phyloP scores from a whole-genome alignment of 1,284 basidiomycete species.

The Ustilago trichophora region DNA sequence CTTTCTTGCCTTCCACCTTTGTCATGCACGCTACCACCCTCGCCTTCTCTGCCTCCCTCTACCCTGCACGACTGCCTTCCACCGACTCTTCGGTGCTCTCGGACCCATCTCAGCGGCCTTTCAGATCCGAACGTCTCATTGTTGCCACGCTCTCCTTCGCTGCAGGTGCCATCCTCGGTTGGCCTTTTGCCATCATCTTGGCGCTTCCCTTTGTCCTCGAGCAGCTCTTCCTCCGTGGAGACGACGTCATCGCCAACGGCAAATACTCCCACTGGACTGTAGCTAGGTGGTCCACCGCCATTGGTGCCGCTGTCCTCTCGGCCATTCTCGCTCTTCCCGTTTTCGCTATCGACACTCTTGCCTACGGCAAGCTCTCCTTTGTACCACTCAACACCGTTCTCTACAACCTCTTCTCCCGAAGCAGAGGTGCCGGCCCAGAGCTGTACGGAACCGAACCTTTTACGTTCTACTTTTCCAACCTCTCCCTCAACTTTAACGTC shows the following conservation, averaged over 20 bases:
- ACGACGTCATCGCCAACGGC: slow-evolving; percentile 53
- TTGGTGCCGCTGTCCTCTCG: slow-evolving; percentile 73
- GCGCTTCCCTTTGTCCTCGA: slow-evolving; percentile 89
- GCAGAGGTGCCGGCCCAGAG: slow-evolving; percentile 78
- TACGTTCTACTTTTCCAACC: slow-evolving; percentile 68
- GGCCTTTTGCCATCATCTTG: slow-evolving; percentile 91
- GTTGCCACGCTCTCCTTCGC: slow-evolving; percentile 79
- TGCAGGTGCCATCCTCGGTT: slow-evolving; percentile 86
- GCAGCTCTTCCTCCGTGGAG: slow-evolving; percentile 82
- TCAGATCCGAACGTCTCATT: slow-evolving; percentile 56
- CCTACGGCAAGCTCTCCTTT: slow-evolving; percentile 81
- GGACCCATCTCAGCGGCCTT: slow-evolving; percentile 33
- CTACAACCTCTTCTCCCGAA: slow-evolving; percentile 83
- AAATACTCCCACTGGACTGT: slow-evolving; percentile 17
- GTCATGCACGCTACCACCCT: slow-evolving; percentile 89
- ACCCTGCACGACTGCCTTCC: slow-evolving; percentile 70
- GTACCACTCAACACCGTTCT: slow-evolving; percentile 91
- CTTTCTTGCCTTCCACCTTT: slow-evolving; percentile 82
- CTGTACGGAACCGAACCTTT: slow-evolving; percentile 92
- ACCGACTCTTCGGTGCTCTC: slow-evolving; percentile 31
- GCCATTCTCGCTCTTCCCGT: slow-evolving; percentile 73
- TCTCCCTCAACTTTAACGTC: slow-evolving; percentile 92
- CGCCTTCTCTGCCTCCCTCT: slow-evolving; percentile 80
- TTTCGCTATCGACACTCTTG: slow-evolving; percentile 75
- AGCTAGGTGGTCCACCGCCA: slow-evolving; percentile 73